Percentiles rank a stretch among this genome's conserved stretches.
Evolutionary conservation across 441 rosid species (phyloP).

Genomic region (Melastoma candidum): DNA sequence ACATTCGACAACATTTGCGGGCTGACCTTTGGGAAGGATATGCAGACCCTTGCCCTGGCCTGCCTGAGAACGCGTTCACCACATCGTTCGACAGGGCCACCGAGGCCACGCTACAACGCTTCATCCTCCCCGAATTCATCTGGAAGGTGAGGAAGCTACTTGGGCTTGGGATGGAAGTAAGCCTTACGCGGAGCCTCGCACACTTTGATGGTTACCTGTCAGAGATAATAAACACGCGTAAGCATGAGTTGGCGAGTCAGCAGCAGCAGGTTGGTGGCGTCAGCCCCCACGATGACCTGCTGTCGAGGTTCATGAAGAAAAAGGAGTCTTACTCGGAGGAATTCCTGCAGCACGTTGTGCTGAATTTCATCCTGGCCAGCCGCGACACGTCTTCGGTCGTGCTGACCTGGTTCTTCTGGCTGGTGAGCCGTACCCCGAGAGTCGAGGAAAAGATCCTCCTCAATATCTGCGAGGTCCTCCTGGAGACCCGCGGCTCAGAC

Average conservation of each 20-base stretch:
- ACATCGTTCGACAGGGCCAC: slow-evolving; percentile 17
- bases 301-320: slow-evolving; percentile 17
- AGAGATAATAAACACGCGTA: slow-evolving; percentile 14
- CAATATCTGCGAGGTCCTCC: slow-evolving; percentile 13
- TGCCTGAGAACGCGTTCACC: slow-evolving; percentile 12
- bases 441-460: slow-evolving; percentile 16
- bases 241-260: slow-evolving; percentile 14
- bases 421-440: slow-evolving; percentile 11
- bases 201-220: slow-evolving; percentile 11
- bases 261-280: not conserved
- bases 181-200: slow-evolving; percentile 12
- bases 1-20: slow-evolving; percentile 21
- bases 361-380: slow-evolving; percentile 19
- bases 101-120: slow-evolving; percentile 15
- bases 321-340: slow-evolving; percentile 15
- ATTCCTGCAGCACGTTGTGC: slow-evolving; percentile 17
- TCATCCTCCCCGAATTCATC: slow-evolving; percentile 16
- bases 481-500: slow-evolving; percentile 16
- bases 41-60: slow-evolving; percentile 13
- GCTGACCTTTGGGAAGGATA: slow-evolving; percentile 16
- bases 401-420: slow-evolving; percentile 20
- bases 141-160: slow-evolving; percentile 14
- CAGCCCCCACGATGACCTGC: slow-evolving; percentile 10
- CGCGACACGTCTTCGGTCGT: slow-evolving; percentile 20
- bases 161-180: slow-evolving; percentile 17